These are phyloP conservation scores for Acacia crassicarpa DNA, from an alignment of 306 rosid genomes.

Conservation along the genomic window DNA sequence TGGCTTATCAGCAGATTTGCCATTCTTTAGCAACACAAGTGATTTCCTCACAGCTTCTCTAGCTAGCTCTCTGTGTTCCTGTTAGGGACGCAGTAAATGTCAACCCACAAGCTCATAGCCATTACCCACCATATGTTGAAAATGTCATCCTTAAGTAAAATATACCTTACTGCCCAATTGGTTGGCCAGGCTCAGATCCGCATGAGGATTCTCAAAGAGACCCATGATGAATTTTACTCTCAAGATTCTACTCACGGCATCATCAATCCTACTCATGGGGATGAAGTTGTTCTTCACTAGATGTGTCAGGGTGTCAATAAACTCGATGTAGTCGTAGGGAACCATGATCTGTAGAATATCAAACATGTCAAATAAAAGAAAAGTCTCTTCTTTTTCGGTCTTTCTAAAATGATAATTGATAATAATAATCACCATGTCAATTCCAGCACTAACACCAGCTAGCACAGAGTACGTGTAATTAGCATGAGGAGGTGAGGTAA, in stretches of 20 bases:
- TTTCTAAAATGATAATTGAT: not conserved
- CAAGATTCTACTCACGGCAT: conserved; percentile 77
- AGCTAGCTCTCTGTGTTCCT: conserved; percentile 91
- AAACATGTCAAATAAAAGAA: not conserved
- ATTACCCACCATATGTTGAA: conserved; percentile 8
- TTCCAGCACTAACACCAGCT: conserved; percentile 77
- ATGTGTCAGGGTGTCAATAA: conserved; percentile 53
- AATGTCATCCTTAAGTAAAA: conserved; percentile 8
- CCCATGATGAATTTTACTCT: conserved; percentile 84
- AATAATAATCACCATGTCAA: conserved; percentile 66
- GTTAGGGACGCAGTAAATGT: conserved; percentile 24
- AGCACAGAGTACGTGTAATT: conserved; percentile 80
- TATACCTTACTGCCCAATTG: conserved; percentile 74
- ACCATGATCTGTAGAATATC: conserved; percentile 70
- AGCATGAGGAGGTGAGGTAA: conserved; percentile 83
- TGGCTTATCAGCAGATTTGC: conserved; percentile 52
- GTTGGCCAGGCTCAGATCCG: conserved; percentile 66
- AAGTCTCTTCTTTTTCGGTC: not conserved
- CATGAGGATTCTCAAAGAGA: conserved; percentile 71
- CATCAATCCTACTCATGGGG: conserved; percentile 75
- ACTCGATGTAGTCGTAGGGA: conserved; percentile 53
- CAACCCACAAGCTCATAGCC: not conserved
- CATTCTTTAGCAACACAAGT: conserved; percentile 84
- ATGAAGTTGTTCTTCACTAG: conserved; percentile 70
- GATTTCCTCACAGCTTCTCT: conserved; percentile 95